Conservation (phyloP, 805 yeast genomes). For the Ogataea naganishii region DNA sequence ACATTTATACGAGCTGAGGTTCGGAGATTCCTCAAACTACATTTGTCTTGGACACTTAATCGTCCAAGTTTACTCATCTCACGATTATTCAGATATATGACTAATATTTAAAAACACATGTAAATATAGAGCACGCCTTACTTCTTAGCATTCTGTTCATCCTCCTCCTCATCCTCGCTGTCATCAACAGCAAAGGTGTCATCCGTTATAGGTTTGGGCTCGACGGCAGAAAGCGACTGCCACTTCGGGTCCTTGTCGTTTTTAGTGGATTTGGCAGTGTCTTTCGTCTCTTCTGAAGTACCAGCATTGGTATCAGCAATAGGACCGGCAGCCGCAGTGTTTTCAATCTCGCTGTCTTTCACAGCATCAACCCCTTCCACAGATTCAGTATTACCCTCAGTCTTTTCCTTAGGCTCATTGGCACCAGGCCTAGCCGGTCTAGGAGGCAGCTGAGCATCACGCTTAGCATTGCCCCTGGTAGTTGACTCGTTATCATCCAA, state of each 20-base stretch:
- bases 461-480: slow-evolving; percentile 25
- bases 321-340: slow-evolving; percentile 22
- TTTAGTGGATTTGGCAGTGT: slow-evolving; percentile 6
- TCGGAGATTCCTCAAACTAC: too few relatives aligned
- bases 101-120: slow-evolving; percentile 1
- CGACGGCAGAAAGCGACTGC: slow-evolving; percentile 31
- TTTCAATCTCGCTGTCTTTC: background rate
- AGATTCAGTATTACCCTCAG: slow-evolving; percentile 4
- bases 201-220: slow-evolving; percentile 32
- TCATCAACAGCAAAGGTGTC: slow-evolving; percentile 45
- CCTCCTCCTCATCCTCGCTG: slow-evolving; percentile 34
- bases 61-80: too few relatives aligned
- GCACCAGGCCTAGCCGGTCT: background rate
- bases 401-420: slow-evolving; percentile 1
- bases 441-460: too few relatives aligned
- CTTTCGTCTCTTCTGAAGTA: slow-evolving; percentile 16
- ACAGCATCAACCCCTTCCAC: slow-evolving; percentile 1
- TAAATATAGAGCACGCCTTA: background rate
- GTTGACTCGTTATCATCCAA: slow-evolving; percentile 28
- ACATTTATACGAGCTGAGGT: too few relatives aligned
- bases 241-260: slow-evolving; percentile 22
- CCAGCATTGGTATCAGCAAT: slow-evolving; percentile 14
- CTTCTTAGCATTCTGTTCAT: slow-evolving; percentile 10
- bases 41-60: too few relatives aligned
- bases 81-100: too few relatives aligned